These are phyloP conservation scores for Diplodia corticola DNA, from an alignment of 2,329 filamentous ascomycete species.

Conservation along the genomic window DNA sequence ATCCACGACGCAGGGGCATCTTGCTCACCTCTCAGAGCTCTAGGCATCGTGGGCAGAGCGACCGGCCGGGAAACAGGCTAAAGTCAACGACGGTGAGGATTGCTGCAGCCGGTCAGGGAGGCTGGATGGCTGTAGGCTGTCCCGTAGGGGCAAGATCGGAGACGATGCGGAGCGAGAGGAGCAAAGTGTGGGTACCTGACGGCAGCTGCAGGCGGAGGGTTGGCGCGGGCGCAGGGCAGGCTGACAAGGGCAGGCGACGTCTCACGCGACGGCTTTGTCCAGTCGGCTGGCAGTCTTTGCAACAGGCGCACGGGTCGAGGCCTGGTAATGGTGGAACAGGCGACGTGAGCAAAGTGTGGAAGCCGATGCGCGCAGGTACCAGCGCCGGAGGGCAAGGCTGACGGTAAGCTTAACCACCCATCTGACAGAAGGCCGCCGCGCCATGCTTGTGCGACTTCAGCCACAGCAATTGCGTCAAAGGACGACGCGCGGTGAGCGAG, in stretches of 20 bases:
- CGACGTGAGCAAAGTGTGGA: not conserved
- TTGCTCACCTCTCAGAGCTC: constrained; percentile 56
- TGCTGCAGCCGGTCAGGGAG: not conserved
- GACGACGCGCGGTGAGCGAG: constrained; percentile 1
- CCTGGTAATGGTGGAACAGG: not conserved
- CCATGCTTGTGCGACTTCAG: constrained; percentile 6
- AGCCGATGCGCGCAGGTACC: not conserved
- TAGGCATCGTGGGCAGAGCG: constrained; percentile 49
- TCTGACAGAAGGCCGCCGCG: not conserved
- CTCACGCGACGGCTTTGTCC: not conserved
- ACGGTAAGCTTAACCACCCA: not conserved
- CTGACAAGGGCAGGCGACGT: constrained; percentile 6
- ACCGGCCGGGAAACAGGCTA: not conserved
- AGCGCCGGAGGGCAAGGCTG: not conserved
- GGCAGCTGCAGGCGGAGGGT: not conserved
- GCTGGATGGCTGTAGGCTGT: not conserved
- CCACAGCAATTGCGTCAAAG: constrained; percentile 12
- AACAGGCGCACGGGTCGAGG: not conserved
- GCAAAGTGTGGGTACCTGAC: constrained; percentile 6
- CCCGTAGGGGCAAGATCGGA: constrained; percentile 15
- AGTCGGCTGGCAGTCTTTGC: not conserved
- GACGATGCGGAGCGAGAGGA: not conserved
- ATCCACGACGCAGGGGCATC: not conserved
- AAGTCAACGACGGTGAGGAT: not conserved
- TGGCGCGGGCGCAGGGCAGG: not conserved